Base-by-base conservation (phyloP, 352 stramenopile species). In the Phytophthora vignae region DNA sequence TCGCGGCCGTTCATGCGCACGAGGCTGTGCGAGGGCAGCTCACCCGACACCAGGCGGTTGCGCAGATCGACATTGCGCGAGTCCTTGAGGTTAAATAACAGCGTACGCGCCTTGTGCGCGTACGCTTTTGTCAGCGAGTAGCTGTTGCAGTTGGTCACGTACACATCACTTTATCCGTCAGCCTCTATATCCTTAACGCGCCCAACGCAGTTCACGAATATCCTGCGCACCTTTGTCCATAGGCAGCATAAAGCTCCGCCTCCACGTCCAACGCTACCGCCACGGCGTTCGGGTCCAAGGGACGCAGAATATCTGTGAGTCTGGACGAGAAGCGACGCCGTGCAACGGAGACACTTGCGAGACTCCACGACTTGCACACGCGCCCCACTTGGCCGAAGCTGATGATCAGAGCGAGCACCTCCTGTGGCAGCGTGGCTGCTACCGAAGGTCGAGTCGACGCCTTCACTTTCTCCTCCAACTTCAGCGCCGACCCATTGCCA, bases 71-170 rank as follows among this genome's bases (percentile, higher is more conserved):
- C 67, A 59, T 96, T 95, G 29, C 86, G 85, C 9, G 64, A 69
- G 76, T 96, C 87, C 36, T 92, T 91, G 12, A 96, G 68, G 58
- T 96, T 96, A 77, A 96, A 96, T 53, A 94, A 62, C 40, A 96
- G 77, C 56, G 90, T 88, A 27, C 89, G 79, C 29, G 87, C 89
- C 67, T 94, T 94, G 60, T 95, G 86, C 2, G 79, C 85, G 65
- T 96, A 96, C 8, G 82, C 78, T 60, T 93, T 96, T 7, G 89
- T 84, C 11, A 96, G 61, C 6, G 83, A 85, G 49, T 81, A 90
- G 48, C 87, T 91, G 58, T 31, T 31, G 27, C n/a, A 56, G 21
- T 10, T 65, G 33, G 36, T 52, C 7, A 2, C 25, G 12, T 21
- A 61, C n/a, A 71, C 14, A 53, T 10, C 58, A 27, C 40, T 40